Evolutionary conservation across 495 filamentous ascomycete genomes (phyloP), one percentile per base, ranked within the genome.

Genomic region (Podospora tetraspora): DNA sequence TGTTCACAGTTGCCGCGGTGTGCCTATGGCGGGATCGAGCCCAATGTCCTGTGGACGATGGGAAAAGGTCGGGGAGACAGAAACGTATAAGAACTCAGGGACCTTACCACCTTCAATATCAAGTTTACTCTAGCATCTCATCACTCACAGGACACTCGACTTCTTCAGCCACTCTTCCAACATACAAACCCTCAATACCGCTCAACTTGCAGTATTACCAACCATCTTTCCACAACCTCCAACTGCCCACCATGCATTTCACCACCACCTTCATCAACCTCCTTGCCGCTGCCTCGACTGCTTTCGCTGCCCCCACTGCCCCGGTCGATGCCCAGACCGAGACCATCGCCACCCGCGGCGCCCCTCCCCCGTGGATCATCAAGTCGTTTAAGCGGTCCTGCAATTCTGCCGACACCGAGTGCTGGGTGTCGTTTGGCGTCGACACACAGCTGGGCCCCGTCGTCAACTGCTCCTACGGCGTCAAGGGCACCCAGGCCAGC

Each of bases 391-490:
- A 77, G 71, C 84, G 85, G 30, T 75, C 74, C 68, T 86, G 84
- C 81, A 80, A 83, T 75, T 57, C 59, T 32, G 73, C 61, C 43
- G 76, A 85, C 76, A 82, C 74, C 19, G 75, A 74, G 0, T 86
- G 84, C 81, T 74, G 72, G 64, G 82, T 83, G 79, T 78, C 69
- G 62, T 86, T 85, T 73, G 77, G 72, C 56, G 78, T 86, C 73
- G 69, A 84, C 77, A 79, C 75, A 24, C 79, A 80, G 24, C 27
- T 85, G 78, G 73, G 66, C 9, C 67, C 71, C 60, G 66, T 65
- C 23, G 80, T 77, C 22, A 4, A 58, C 43, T 82, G 79, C 71
- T 71, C 69, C 56, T 85, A 79, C 74, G 79, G 77, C 68, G 81
- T 86, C 60, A 76, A 72, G 16, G 79, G 74, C 61, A 59, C 70